These are phyloP conservation scores for Dothistroma septosporum DNA, from an alignment of 2,329 filamentous ascomycete species.

Conservation along the genomic window DNA sequence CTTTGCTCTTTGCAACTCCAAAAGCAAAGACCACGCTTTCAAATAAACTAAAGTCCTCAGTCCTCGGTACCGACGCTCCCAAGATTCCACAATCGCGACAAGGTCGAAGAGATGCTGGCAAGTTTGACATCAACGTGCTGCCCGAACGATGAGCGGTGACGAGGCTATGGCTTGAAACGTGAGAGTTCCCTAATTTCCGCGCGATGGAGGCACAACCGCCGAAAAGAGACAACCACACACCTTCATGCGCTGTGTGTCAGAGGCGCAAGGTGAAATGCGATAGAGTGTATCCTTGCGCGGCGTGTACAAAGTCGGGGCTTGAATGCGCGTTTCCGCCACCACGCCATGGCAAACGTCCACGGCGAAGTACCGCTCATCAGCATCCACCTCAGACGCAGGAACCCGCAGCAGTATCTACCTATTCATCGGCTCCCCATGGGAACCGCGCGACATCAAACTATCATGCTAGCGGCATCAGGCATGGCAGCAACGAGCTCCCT, in stretches of 20 bases:
- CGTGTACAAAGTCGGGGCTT: slow-evolving; percentile 26
- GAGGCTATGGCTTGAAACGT: background rate
- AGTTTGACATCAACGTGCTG: background rate
- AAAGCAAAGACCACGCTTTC: background rate
- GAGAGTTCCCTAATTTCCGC: background rate
- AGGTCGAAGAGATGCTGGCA: background rate
- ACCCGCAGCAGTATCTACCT: slow-evolving; percentile 2
- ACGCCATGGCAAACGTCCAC: slow-evolving; percentile 20
- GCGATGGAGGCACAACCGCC: slow-evolving; percentile 1
- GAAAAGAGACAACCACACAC: slow-evolving; percentile 28
- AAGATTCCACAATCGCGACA: background rate
- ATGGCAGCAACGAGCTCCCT: slow-evolving; percentile 16
- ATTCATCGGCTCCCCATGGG: slow-evolving; percentile 6
- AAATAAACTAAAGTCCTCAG: background rate
- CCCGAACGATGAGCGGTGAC: background rate
- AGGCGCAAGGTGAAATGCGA: slow-evolving; percentile 28
- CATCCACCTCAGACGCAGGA: slow-evolving; percentile 9
- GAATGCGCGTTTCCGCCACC: slow-evolving; percentile 23
- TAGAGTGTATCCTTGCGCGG: slow-evolving; percentile 24
- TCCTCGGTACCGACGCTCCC: slow-evolving; percentile 1
- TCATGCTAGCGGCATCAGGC: background rate
- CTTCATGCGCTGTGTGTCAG: slow-evolving; percentile 27
- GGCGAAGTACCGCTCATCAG: slow-evolving; percentile 13
- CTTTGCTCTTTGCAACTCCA: background rate
- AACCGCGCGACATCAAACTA: slow-evolving; percentile 9